Conservation (phyloP, 108 stramenopile species). For the Nitzschia sp. region DNA sequence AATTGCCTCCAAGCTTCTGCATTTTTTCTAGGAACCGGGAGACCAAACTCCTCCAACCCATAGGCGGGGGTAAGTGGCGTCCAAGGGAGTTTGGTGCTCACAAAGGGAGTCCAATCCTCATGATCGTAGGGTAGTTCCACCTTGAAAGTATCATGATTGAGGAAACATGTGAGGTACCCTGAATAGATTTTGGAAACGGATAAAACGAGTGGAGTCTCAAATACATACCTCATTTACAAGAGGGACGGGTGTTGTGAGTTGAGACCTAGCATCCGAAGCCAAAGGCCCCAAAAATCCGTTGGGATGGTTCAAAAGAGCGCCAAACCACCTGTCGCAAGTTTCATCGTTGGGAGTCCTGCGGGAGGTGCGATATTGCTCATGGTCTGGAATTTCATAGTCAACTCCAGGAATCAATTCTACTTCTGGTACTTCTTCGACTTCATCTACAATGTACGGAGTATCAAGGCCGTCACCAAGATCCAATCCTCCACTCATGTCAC, state of each 20-base stretch:
- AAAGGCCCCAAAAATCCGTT: slow-evolving; percentile 36
- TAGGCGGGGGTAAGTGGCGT: slow-evolving; percentile 78
- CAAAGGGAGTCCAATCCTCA: slow-evolving; percentile 85
- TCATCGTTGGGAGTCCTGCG: slow-evolving; percentile 68
- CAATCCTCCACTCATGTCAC: too few species aligned
- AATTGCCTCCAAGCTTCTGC: slow-evolving; percentile 89
- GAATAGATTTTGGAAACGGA: neutral
- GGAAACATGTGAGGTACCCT: too few species aligned
- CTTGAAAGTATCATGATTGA: too few species aligned
- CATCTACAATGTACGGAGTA: neutral
- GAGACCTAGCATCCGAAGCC: slow-evolving; percentile 34
- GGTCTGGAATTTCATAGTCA: slow-evolving; percentile 65
- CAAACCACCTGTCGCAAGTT: slow-evolving; percentile 78
- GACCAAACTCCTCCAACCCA: slow-evolving; percentile 79
- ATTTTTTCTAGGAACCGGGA: slow-evolving; percentile 71
- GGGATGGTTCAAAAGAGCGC: slow-evolving; percentile 35
- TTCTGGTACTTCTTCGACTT: slow-evolving; percentile 19
- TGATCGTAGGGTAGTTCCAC: slow-evolving; percentile 39
- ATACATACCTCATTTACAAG: slow-evolving; percentile 49
- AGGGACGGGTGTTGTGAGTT: slow-evolving; percentile 43
- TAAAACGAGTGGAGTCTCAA: neutral
- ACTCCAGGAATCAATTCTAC: slow-evolving; percentile 43
- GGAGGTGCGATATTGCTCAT: slow-evolving; percentile 65
- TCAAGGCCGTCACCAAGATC: too few species aligned
- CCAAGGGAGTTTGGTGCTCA: slow-evolving; percentile 63